Base-by-base conservation (phyloP, 169 alveolate genomes). In the Babesia caballi region DNA sequence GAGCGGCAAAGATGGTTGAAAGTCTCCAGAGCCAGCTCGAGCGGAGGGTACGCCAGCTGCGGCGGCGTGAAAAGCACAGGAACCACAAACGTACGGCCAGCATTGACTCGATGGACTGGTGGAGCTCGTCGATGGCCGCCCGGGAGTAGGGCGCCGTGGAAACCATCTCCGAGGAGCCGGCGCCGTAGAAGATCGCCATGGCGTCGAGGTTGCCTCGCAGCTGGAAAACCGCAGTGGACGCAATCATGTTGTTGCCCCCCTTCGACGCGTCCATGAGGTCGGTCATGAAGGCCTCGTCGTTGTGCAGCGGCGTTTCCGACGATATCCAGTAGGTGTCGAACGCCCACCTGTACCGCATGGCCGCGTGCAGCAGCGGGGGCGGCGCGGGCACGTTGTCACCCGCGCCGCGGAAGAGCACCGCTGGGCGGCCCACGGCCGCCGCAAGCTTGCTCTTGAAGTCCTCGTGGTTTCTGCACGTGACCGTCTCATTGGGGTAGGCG, bases 311-410 rank as follows among this genome's bases (percentile, higher is more conserved):
- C 7, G 11, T 12, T 15, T 0, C 46, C 2, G 73, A 32, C 12
- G 73, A 49, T 8, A 47, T 15, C 73, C 73, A 63, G 52, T 19
- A 63, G 0, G 73, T 32, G 47, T 63, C 73, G 23, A 63, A 63
- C 19, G 73, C 73, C 73, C 73, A 63, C 49, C 46, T 35, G 49
- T 63, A 63, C 32, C 35, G 23, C 36, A 63, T 23, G 5, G 73
- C 58, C 33, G 46, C 17, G 41, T 63, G 30, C 61, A 27, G 9
- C 5, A 63, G 9, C 38, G 73, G n/a, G 4, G 46, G 40, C 19
- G 73, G 73, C 50, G 21, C 50, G 1, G 73, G 40, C 11, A 6
- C 14, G 23, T 41, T 52, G 25, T 15, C 49, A 2, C 38, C 32
- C 4, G n/a, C 14, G 51, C 17, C 15, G 25, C 60, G 73, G 73